Conservation (phyloP, 495 filamentous ascomycete species). For the Aspergillus campestris region DNA sequence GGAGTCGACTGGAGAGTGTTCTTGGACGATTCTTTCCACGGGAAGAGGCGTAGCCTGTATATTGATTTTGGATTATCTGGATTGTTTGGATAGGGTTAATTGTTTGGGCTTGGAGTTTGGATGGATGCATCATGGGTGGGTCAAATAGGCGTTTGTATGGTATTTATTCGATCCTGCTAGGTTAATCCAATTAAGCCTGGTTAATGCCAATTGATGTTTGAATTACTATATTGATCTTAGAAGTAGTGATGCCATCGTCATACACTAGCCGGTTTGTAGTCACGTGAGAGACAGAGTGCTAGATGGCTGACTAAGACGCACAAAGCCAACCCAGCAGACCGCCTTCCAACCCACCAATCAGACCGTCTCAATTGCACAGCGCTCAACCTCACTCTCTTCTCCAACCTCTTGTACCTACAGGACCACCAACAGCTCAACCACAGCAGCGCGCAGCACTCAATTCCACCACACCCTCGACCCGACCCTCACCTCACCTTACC, state of each 20-base stretch:
- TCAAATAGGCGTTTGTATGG: neutral
- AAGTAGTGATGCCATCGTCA: neutral
- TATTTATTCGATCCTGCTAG: neutral
- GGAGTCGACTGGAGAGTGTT: conserved; percentile 19
- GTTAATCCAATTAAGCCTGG: too few relatives aligned
- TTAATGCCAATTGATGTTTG: too few relatives aligned
- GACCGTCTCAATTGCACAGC: conserved; percentile 11
- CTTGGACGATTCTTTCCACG: conserved; percentile 13
- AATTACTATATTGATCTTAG: neutral
- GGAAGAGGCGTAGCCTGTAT: neutral
- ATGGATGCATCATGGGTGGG: neutral
- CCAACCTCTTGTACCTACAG: conserved; percentile 5
- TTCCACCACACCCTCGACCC: neutral
- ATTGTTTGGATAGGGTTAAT: neutral
- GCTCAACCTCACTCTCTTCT: conserved; percentile 1
- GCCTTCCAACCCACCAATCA: conserved; percentile 14
- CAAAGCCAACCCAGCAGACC: conserved; percentile 1
- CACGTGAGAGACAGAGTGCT: conserved; percentile 4
- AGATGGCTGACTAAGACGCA: neutral
- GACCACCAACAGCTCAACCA: conserved; percentile 8
- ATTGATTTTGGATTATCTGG: neutral
- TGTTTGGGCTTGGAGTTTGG: neutral
- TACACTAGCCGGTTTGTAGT: neutral
- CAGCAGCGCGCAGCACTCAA: neutral
- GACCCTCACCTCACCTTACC: neutral